Conservation (phyloP, 2,329 filamentous ascomycete species). For the Diplodia seriata region DNA sequence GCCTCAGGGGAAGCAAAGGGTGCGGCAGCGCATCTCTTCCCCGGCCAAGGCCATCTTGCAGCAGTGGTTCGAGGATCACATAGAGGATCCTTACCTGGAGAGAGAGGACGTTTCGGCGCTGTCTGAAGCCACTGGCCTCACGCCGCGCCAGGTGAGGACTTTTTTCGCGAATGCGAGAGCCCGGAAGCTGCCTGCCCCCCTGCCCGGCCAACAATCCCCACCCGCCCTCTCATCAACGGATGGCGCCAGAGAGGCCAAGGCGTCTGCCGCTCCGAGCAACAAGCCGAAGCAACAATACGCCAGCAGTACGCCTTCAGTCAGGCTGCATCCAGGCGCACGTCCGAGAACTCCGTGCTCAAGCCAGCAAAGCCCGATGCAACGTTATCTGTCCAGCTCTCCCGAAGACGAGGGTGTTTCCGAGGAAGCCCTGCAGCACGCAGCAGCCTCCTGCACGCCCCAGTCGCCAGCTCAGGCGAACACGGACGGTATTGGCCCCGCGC, state of each 20-base stretch:
- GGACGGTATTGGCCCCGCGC: not conserved
- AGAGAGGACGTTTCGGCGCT: slow-evolving; percentile 36
- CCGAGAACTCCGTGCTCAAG: not conserved
- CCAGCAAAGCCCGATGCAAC: slow-evolving; percentile 37
- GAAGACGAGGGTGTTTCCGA: slow-evolving; percentile 39
- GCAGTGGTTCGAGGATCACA: slow-evolving; percentile 37
- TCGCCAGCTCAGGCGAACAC: slow-evolving; percentile 8
- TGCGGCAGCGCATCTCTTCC: slow-evolving; percentile 34
- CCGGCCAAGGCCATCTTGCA: slow-evolving; percentile 36
- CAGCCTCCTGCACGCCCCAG: slow-evolving; percentile 21
- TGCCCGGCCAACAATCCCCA: slow-evolving; percentile 11
- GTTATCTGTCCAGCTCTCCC: slow-evolving; percentile 39
- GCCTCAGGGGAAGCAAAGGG: not conserved
- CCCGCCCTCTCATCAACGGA: slow-evolving; percentile 19
- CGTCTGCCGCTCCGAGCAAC: not conserved
- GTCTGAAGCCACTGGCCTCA: slow-evolving; percentile 35
- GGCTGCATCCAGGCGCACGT: not conserved
- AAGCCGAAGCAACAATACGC: slow-evolving; percentile 12
- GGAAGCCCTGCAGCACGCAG: slow-evolving; percentile 35
- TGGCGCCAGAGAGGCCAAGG: not conserved
- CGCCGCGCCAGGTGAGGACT: slow-evolving; percentile 37
- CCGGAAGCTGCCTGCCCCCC: slow-evolving; percentile 33
- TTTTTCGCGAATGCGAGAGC: slow-evolving; percentile 40
- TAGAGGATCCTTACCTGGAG: slow-evolving; percentile 38
- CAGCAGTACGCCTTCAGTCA: slow-evolving; percentile 3